phyloP scores from a whole-genome alignment of 2,329 filamentous ascomycete species.

The Clarireedia hainanense region DNA sequence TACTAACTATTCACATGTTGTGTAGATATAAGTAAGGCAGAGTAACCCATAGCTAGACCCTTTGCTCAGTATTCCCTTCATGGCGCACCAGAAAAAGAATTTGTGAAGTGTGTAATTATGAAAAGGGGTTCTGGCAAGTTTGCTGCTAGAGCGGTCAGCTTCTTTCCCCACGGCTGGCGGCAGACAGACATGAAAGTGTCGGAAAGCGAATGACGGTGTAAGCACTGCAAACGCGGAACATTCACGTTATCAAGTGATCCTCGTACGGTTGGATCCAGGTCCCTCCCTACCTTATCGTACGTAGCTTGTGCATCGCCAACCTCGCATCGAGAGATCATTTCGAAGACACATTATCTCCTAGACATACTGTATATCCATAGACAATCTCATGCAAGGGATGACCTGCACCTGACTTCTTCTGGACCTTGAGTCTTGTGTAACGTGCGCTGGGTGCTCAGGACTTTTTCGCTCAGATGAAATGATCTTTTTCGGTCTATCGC shows the following conservation, averaged over 20 bases:
- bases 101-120: background rate
- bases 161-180: background rate
- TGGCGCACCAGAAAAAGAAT: too few relatives aligned
- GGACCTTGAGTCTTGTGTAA: too few relatives aligned
- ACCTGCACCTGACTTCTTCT: too few relatives aligned
- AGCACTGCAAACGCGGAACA: background rate
- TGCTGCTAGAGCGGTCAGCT: conserved; percentile 1
- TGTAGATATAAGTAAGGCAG: background rate
- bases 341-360: too few relatives aligned
- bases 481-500: too few relatives aligned
- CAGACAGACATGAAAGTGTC: background rate
- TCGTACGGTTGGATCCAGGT: background rate
- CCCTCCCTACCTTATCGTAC: background rate
- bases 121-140: background rate
- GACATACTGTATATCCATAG: too few relatives aligned
- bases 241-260: conserved; percentile 8
- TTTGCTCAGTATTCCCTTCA: background rate
- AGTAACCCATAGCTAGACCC: background rate
- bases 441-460: too few relatives aligned
- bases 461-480: too few relatives aligned
- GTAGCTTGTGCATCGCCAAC: background rate
- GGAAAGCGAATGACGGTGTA: background rate
- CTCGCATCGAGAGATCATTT: background rate
- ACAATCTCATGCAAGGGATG: too few relatives aligned
- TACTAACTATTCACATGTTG: background rate